A percentile compares a stretch with the other conserved stretches of the same genome.
Evolutionary conservation across 2,329 filamentous ascomycete genomes (phyloP).

Genomic region (Ciborinia camelliae): DNA sequence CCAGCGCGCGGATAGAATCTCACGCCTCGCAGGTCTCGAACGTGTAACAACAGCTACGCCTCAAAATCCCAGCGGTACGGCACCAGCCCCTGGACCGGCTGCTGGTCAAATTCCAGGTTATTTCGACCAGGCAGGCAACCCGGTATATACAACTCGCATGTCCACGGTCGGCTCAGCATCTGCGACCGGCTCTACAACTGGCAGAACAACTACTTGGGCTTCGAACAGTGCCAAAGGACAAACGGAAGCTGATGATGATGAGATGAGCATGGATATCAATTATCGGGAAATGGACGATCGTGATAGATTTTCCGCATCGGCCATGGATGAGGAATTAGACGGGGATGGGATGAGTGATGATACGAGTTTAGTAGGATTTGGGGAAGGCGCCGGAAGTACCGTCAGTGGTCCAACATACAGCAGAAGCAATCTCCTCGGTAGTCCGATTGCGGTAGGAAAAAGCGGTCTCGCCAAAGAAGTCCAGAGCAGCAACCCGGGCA

Average conservation of each 20-base stretch:
- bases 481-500: constrained; percentile 25
- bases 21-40: constrained; percentile 87
- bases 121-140: constrained; percentile 75
- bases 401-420: constrained; percentile 74
- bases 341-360: constrained; percentile 74
- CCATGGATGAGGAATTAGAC: constrained; percentile 46
- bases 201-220: constrained; percentile 60
- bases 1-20: constrained; percentile 92
- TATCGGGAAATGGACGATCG: constrained; percentile 50
- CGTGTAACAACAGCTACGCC: constrained; percentile 72
- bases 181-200: constrained; percentile 75
- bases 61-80: constrained; percentile 37
- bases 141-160: constrained; percentile 64
- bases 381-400: constrained; percentile 84
- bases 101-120: constrained; percentile 57
- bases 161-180: constrained; percentile 90
- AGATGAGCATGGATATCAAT: constrained; percentile 43
- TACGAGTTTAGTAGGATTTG: constrained; percentile 84
- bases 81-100: constrained; percentile 27
- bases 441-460: constrained; percentile 38
- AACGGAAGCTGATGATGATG: constrained; percentile 53
- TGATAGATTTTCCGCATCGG: constrained; percentile 39
- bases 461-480: constrained; percentile 28
- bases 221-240: constrained; percentile 53
- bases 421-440: constrained; percentile 41